A percentile compares a stretch with the other conserved stretches of the same genome.
phyloP scores from a whole-genome alignment of 768 basidiomycete genomes.

The Chalciporus piperatus region DNA sequence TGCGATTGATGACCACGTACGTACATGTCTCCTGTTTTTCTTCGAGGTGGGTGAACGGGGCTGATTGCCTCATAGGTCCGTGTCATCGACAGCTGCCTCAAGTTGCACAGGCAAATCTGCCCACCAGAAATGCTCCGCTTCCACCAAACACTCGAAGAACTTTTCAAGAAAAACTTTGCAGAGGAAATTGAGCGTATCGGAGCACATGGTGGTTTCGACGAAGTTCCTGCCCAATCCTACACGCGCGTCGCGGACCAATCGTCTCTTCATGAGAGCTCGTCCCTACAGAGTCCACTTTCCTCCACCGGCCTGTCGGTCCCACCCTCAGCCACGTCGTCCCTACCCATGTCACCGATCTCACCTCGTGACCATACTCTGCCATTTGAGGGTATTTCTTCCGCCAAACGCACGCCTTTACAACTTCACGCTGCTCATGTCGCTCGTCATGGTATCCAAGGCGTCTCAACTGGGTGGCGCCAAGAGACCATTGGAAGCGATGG shows the following conservation, averaged over 20 bases:
- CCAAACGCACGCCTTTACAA: constrained; percentile 73
- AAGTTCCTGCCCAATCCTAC: constrained; percentile 39
- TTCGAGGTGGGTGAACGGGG: background rate
- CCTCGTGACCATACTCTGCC: constrained; percentile 15
- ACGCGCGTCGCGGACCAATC: constrained; percentile 43
- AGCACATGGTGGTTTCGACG: constrained; percentile 55
- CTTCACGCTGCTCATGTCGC: constrained; percentile 79
- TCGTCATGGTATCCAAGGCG: constrained; percentile 78
- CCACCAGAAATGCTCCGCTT: constrained; percentile 88
- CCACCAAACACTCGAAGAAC: constrained; percentile 84
- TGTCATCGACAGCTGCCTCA: constrained; percentile 79
- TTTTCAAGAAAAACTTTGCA: constrained; percentile 81
- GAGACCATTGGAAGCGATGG: constrained; percentile 45
- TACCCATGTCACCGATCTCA: constrained; percentile 39
- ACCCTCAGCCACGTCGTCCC: constrained; percentile 48
- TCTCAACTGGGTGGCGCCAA: constrained; percentile 68
- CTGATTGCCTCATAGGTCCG: constrained; percentile 49
- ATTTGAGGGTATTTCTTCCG: constrained; percentile 17
- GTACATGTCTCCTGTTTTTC: constrained; percentile 13
- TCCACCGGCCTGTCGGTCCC: constrained; percentile 46
- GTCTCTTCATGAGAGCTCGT: constrained; percentile 47
- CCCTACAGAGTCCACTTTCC: constrained; percentile 47
- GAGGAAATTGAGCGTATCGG: constrained; percentile 77
- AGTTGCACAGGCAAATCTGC: constrained; percentile 79
- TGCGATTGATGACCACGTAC: constrained; percentile 81